These are phyloP conservation scores for Papiliotrema terrestris DNA, from an alignment of 1,284 basidiomycete species.

Conservation along the genomic window DNA sequence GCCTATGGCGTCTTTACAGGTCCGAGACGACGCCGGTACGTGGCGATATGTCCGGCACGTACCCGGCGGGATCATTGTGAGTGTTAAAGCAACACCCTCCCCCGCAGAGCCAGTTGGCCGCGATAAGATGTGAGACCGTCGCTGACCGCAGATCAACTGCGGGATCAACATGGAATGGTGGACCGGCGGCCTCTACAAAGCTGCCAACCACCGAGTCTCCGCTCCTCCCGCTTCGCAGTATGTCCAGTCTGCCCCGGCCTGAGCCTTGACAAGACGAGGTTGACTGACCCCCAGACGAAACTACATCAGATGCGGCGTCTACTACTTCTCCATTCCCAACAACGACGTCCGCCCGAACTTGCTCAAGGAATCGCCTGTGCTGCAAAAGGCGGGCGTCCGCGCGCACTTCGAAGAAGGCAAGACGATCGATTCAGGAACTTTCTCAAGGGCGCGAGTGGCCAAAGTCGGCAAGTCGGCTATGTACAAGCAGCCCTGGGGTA, in stretches of 20 bases:
- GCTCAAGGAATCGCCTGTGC: slow-evolving; percentile 36
- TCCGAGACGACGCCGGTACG: slow-evolving; percentile 15
- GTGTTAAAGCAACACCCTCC: neutral
- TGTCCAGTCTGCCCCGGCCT: neutral
- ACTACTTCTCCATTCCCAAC: slow-evolving; percentile 50
- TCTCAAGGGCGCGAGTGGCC: slow-evolving; percentile 19
- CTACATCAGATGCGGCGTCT: slow-evolving; percentile 44
- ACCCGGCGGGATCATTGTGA: slow-evolving; percentile 23
- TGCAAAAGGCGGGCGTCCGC: slow-evolving; percentile 12
- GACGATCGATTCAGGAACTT: slow-evolving; percentile 15
- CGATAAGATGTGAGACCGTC: neutral
- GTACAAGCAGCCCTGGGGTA: slow-evolving; percentile 20
- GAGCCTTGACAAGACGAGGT: neutral
- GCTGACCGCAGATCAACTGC: slow-evolving; percentile 16
- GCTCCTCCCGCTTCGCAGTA: slow-evolving; percentile 47
- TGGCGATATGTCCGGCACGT: slow-evolving; percentile 25
- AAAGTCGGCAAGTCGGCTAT: slow-evolving; percentile 26
- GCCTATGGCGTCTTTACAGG: slow-evolving; percentile 23
- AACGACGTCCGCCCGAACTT: slow-evolving; percentile 34
- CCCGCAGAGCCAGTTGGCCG: neutral
- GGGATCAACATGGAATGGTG: slow-evolving; percentile 30
- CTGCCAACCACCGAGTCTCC: slow-evolving; percentile 48
- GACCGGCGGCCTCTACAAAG: slow-evolving; percentile 34
- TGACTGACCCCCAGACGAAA: slow-evolving; percentile 15
- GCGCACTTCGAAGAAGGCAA: slow-evolving; percentile 16